Evolutionary conservation across 2,329 filamentous ascomycete genomes (phyloP).

Genomic region (Cercospora sesami): DNA sequence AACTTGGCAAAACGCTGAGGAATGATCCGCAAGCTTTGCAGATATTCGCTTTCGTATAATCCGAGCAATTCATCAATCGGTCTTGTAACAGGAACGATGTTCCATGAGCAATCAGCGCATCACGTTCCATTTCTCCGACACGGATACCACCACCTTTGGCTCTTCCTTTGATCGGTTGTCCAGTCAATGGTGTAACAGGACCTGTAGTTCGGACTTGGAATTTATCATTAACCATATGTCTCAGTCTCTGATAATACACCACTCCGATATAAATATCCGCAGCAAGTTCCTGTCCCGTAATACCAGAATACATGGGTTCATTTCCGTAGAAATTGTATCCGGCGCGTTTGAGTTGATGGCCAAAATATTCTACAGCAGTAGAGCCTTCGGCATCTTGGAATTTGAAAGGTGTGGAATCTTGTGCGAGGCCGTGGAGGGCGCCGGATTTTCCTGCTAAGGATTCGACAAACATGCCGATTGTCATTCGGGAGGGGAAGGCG

Average conservation of each 20-base stretch:
- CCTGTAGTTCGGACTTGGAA: conserved; percentile 97
- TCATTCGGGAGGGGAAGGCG: conserved; percentile 99
- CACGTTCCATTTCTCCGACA: conserved; percentile 98
- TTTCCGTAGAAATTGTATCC: conserved; percentile 99
- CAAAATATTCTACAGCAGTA: conserved; percentile 91
- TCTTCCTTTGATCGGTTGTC: conserved; percentile 94
- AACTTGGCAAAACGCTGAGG: conserved; percentile 78
- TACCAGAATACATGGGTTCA: conserved; percentile 97
- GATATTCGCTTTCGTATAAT: conserved; percentile 86
- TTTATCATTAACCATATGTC: conserved; percentile 99
- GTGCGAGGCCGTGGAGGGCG: conserved; percentile 89
- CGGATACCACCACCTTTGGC: conserved; percentile 97
- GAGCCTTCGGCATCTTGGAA: conserved; percentile 78
- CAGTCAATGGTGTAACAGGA: conserved; percentile 83
- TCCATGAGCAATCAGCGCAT: conserved; percentile 90
- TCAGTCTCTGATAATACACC: conserved; percentile 95
- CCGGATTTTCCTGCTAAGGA: conserved; percentile 94
- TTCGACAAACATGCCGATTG: conserved; percentile 98
- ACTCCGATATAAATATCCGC: conserved; percentile 96
- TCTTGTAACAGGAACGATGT: conserved; percentile 94
- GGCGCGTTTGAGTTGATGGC: conserved; percentile 89
- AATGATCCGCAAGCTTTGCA: conserved; percentile 89
- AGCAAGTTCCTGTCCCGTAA: conserved; percentile 89
- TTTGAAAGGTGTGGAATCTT: conserved; percentile 92
- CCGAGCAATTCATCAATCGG: conserved; percentile 93